phyloP scores from a whole-genome alignment of 2,329 filamentous ascomycete genomes.

The Colletotrichum liriopes region DNA sequence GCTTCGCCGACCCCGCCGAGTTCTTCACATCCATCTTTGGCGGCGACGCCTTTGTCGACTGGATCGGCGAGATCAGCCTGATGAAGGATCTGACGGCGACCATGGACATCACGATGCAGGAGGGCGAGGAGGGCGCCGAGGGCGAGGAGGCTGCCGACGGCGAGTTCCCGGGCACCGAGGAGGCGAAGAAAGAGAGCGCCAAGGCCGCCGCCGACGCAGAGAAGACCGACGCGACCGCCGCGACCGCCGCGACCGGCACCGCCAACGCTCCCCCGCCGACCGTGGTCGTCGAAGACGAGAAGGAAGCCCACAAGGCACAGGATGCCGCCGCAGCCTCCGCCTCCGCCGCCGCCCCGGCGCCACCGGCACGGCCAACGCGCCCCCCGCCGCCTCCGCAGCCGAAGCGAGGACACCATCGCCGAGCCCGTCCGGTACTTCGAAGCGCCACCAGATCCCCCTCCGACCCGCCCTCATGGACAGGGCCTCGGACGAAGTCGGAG shows the following conservation, averaged over 20 bases:
- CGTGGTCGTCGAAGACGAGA: slow-evolving; percentile 60
- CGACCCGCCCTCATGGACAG: slow-evolving; percentile 91
- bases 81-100: slow-evolving; percentile 99
- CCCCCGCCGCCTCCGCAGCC: slow-evolving; percentile 50
- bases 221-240: slow-evolving; percentile 48
- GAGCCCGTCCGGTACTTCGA: slow-evolving; percentile 56
- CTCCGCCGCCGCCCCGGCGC: slow-evolving; percentile 44
- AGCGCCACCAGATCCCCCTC: slow-evolving; percentile 74
- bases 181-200: slow-evolving; percentile 70
- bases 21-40: slow-evolving; percentile 99
- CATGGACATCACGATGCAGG: slow-evolving; percentile 96
- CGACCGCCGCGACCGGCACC: slow-evolving; percentile 46
- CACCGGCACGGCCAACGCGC: slow-evolving; percentile 38
- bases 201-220: slow-evolving; percentile 57
- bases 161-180: slow-evolving; percentile 72
- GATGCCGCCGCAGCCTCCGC: slow-evolving; percentile 42
- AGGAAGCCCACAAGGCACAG: slow-evolving; percentile 42
- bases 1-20: slow-evolving; percentile 95
- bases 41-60: slow-evolving; percentile 94
- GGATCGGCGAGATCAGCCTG: slow-evolving; percentile 97
- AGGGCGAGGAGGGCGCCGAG: slow-evolving; percentile 78
- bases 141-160: slow-evolving; percentile 65
- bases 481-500: slow-evolving; percentile 80
- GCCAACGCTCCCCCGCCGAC: slow-evolving; percentile 51
- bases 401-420: slow-evolving; percentile 56